Evolutionary conservation across 768 basidiomycete species (phyloP).

Genomic region (Kwoniella shandongensis): DNA sequence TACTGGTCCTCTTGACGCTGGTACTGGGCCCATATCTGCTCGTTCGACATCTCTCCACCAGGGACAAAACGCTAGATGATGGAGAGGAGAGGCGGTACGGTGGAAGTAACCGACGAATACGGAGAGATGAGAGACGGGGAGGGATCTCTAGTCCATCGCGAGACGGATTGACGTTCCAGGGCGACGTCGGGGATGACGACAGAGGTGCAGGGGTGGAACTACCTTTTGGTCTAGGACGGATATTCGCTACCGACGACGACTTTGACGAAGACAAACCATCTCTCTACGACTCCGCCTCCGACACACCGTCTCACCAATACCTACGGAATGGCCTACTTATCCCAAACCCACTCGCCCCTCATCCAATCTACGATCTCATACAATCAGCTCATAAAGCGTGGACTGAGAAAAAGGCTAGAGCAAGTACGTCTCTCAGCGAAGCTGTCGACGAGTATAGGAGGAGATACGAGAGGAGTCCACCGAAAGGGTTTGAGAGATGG

Average conservation of each 20-base stretch:
- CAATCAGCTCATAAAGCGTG: constrained; percentile 32
- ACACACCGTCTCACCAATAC: constrained; percentile 26
- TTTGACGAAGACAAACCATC: background rate
- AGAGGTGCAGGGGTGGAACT: background rate
- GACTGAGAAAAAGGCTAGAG: constrained; percentile 34
- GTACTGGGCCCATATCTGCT: constrained; percentile 25
- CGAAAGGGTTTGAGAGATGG: constrained; percentile 48
- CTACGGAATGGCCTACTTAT: constrained; percentile 33
- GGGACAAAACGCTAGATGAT: background rate
- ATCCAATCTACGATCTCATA: constrained; percentile 48
- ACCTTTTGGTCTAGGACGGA: background rate
- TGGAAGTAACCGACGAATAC: background rate
- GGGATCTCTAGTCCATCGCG: no score
- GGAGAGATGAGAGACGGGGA: background rate
- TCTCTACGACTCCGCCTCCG: background rate
- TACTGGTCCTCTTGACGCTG: constrained; percentile 19
- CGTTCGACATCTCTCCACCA: constrained; percentile 12
- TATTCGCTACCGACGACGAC: background rate
- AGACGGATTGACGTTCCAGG: no score
- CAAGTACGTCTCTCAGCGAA: constrained; percentile 37
- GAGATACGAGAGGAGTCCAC: constrained; percentile 43
- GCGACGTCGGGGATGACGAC: background rate
- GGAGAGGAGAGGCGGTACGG: background rate
- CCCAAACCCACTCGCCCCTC: constrained; percentile 33
- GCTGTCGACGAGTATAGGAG: constrained; percentile 48